Evolutionary conservation across 2,329 filamentous ascomycete species (phyloP).

Genomic region (Aureobasidium zeae): DNA sequence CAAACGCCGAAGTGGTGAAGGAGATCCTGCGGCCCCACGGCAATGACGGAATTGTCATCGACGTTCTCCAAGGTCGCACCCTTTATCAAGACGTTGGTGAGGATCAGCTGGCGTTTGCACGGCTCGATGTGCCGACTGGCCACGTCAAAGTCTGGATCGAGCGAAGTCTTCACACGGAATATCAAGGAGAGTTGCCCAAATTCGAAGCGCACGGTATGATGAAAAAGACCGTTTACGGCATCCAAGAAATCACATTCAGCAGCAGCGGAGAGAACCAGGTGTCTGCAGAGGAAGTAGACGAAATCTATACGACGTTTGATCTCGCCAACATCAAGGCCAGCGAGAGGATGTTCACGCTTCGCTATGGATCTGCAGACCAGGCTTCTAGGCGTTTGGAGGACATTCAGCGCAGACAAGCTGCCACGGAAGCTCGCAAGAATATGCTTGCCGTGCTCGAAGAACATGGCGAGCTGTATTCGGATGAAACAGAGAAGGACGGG

Average conservation of each 20-base stretch:
- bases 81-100: constrained; percentile 2
- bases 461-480: neutral
- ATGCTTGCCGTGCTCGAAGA: constrained; percentile 3
- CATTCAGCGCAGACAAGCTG: neutral
- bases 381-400: neutral
- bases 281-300: neutral
- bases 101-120: neutral
- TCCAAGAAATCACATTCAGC: neutral
- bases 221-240: neutral
- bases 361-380: neutral
- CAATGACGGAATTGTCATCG: neutral
- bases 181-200: neutral
- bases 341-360: neutral
- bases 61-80: neutral
- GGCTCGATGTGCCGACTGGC: constrained; percentile 1
- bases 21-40: constrained; percentile 7
- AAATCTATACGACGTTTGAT: constrained; percentile 13
- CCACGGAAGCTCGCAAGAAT: neutral
- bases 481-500: neutral
- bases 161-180: constrained; percentile 1
- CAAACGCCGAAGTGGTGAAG: constrained; percentile 5
- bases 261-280: neutral
- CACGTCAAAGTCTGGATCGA: constrained; percentile 10
- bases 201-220: constrained; percentile 6
- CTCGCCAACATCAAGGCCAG: constrained; percentile 7